Base-by-base conservation (phyloP, 768 basidiomycete genomes). In the Postia placenta region DNA sequence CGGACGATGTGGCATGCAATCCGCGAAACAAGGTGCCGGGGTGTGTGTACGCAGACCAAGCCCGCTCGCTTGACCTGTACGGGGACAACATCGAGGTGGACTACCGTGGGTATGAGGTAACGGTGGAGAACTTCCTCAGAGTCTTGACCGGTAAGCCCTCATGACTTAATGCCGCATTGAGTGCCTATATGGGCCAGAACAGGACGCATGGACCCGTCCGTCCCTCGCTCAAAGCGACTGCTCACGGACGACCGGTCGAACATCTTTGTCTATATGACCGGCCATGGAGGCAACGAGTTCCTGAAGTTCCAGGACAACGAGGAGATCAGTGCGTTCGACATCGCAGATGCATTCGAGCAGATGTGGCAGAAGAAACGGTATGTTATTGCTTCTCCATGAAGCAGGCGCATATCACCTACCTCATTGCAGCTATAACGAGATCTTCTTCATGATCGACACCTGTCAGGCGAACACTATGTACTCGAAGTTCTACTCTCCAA, bases 291-390 rank as follows among this genome's bases (percentile, higher is more conserved):
- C 0, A 88, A 95, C 59, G 96, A 96, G 66, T 99, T 98, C 64
- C 80, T 99, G 61, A 98, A 99, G 65, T 98, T 99, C 66, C 96
- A 99, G 63, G 96, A 99, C 63, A 93, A 89, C 64, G 96, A 98
- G 66, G 96, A 99, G 65, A 92, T 98, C 58, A 92, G 88, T 50
- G 92, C 95, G 0, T 92, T 88, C 50, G 96, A 98, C 63, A 80
- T 98, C n/a, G 95, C 95, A 0, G 95, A 98, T 63, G 94, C 96
- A 1, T 88, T 98, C 52, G 92, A 92, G 65, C 94, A 97, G 68
- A 99, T 99, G 95, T 93, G 86, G 74, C 88, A 94, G 64, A 97
- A 97, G 75, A 86, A 87, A 64, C 73, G 94, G 93, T 88, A 49
- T 38, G 77, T 6, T 43, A 28, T 25, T 3, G 19, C 14, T 9